A percentile compares a stretch with the other conserved stretches of the same genome.
Evolutionary conservation across 805 yeast species (phyloP).

Genomic region (Teunomyces pallodes): DNA sequence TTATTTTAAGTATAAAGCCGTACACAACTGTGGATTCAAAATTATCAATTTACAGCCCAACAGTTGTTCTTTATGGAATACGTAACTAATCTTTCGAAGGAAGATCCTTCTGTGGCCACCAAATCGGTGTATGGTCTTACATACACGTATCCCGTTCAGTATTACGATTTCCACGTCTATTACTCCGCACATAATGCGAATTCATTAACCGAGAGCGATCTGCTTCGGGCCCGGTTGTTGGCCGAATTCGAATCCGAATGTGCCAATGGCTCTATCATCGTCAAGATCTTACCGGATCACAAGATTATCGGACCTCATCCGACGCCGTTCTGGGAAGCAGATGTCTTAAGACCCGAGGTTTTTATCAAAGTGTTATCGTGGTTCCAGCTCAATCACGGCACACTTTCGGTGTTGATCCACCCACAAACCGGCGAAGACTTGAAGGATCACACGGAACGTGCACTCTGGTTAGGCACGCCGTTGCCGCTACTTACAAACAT

Average conservation of each 20-base stretch:
- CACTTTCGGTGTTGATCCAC: conserved; percentile 30
- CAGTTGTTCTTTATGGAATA: conserved; percentile 23
- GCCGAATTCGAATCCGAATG: conserved; percentile 23
- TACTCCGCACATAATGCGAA: conserved; percentile 20
- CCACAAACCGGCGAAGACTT: conserved; percentile 32
- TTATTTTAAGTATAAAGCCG: not conserved
- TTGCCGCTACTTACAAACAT: conserved; percentile 16
- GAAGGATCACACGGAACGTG: conserved; percentile 25
- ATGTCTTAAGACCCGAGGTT: conserved; percentile 29
- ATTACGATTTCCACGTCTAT: conserved; percentile 33
- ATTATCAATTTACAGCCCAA: not conserved
- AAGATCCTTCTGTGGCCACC: conserved; percentile 17
- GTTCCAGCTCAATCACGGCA: conserved; percentile 31
- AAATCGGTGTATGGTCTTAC: conserved; percentile 17
- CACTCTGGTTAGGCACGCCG: conserved; percentile 29
- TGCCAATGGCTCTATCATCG: conserved; percentile 25
- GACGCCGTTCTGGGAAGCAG: conserved; percentile 35
- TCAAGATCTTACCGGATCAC: conserved; percentile 24
- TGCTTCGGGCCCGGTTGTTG: conserved; percentile 18
- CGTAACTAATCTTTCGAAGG: conserved; percentile 16
- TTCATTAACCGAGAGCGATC: conserved; percentile 19
- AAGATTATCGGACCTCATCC: conserved; percentile 31
- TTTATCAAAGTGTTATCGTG: conserved; percentile 26
- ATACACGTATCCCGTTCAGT: conserved; percentile 24
- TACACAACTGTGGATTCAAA: not conserved